A percentile compares a stretch with the other conserved stretches of the same genome.
These are phyloP conservation scores for Isoetes taiwanensis DNA, from an alignment of 75 land plant genomes.

Conservation along the genomic window DNA sequence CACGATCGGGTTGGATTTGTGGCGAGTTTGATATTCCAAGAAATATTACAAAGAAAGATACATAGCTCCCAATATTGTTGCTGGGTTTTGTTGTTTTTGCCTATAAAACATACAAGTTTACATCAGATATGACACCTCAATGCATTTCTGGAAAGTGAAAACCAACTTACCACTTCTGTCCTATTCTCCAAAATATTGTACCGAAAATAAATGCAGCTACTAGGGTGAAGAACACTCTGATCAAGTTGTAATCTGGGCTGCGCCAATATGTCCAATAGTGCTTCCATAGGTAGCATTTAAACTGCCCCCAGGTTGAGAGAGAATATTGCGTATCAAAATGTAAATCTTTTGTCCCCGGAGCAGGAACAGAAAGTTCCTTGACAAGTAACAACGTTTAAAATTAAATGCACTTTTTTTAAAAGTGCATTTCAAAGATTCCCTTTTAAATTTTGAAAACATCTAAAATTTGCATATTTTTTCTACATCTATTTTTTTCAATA, in stretches of 20 bases:
- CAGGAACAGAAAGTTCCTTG: background rate
- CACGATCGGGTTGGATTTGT: constrained; percentile 1
- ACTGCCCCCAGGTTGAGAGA: background rate
- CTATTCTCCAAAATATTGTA: background rate
- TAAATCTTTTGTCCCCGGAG: background rate
- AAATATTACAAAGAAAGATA: background rate
- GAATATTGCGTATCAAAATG: background rate
- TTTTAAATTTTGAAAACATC: too few relatives aligned
- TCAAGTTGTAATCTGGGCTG: constrained; percentile 2
- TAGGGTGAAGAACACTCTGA: background rate
- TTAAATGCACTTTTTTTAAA: too few relatives aligned
- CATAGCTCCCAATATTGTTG: background rate
- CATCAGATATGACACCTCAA: too few relatives aligned
- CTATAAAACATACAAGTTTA: constrained; percentile 29
- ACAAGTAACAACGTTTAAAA: too few relatives aligned
- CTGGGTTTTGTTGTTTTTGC: background rate
- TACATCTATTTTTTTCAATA: too few relatives aligned
- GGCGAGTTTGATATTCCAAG: background rate
- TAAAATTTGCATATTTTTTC: too few relatives aligned
- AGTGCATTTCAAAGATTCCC: too few relatives aligned
- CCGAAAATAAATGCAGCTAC: background rate
- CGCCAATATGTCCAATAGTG: background rate
- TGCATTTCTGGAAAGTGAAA: too few relatives aligned
- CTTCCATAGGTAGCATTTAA: background rate
- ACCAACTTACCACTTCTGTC: background rate